Conservation (phyloP, 2,329 filamentous ascomycete species). For the Fusarium euwallaceae region DNA sequence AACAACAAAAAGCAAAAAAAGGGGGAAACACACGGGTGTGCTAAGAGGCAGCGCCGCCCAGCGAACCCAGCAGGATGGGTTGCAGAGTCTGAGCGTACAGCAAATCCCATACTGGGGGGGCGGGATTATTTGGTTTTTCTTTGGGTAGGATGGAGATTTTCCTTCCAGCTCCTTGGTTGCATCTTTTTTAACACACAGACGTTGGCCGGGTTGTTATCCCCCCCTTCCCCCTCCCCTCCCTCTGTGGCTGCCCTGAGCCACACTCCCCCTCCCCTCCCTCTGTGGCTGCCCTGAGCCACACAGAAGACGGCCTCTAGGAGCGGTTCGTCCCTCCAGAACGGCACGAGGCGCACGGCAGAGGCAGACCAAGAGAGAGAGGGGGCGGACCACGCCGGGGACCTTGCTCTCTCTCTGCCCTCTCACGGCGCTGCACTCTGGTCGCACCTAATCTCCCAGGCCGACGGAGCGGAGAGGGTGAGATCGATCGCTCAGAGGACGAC, state of each 20-base stretch:
- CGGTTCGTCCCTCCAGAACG: conserved; percentile 35
- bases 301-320: conserved; percentile 14
- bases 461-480: conserved; percentile 23
- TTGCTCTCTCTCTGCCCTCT: background rate
- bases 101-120: conserved; percentile 13
- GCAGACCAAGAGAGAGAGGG: background rate
- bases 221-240: too few relatives aligned
- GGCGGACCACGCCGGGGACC: conserved; percentile 3
- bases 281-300: conserved; percentile 3
- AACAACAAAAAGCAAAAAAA: conserved; percentile 7
- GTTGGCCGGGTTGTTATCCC: conserved; percentile 2
- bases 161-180: conserved; percentile 8
- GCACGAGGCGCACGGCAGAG: conserved; percentile 27
- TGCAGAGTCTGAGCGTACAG: conserved; percentile 41
- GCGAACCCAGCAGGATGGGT: conserved; percentile 27
- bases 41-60: conserved; percentile 5
- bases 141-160: conserved; percentile 8
- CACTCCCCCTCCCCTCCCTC: background rate
- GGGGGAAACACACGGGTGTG: background rate
- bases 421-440: background rate
- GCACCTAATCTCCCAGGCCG: conserved; percentile 1
- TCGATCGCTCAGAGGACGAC: conserved; percentile 18
- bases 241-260: too few relatives aligned
- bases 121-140: conserved; percentile 25
- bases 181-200: conserved; percentile 28